Evolutionary conservation across 805 yeast species (phyloP).

Genomic region (Candida yuanshanica): DNA sequence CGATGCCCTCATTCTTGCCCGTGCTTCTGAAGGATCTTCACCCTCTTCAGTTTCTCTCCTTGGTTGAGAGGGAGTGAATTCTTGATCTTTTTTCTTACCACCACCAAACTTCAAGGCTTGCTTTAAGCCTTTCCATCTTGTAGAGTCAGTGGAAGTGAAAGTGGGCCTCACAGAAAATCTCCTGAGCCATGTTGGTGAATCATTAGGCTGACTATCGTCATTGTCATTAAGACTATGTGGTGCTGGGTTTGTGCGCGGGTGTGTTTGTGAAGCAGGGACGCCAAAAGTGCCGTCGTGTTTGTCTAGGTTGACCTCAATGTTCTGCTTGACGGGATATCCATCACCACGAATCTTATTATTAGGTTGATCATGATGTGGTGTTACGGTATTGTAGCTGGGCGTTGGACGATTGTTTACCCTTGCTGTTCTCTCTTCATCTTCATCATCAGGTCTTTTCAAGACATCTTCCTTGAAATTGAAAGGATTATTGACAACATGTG

Average conservation of each 20-base stretch:
- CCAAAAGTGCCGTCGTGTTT: background rate
- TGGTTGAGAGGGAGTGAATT: background rate
- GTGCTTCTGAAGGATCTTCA: constrained; percentile 17
- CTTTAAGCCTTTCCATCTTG: constrained; percentile 23
- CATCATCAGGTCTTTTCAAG: constrained; percentile 13
- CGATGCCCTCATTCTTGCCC: constrained; percentile 30
- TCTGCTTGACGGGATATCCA: background rate
- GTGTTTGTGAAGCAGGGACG: too few species aligned
- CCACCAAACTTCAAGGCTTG: constrained; percentile 23
- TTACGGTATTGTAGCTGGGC: background rate
- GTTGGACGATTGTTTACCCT: background rate
- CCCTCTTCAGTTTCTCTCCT: constrained; percentile 2
- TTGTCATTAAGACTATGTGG: too few species aligned
- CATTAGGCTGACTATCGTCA: constrained; percentile 6
- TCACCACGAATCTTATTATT: background rate
- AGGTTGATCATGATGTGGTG: background rate
- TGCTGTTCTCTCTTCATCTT: constrained; percentile 13
- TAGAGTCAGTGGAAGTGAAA: constrained; percentile 5
- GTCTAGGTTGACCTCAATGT: background rate
- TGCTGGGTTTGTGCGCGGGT: too few species aligned
- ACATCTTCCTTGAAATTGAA: constrained; percentile 9
- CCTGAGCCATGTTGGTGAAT: constrained; percentile 22
- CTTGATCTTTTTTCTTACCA: constrained; percentile 5
- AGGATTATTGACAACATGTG: constrained; percentile 9
- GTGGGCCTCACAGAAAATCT: constrained; percentile 15